Percentiles rank a stretch among this genome's conserved stretches.
phyloP scores from a whole-genome alignment of 2,329 filamentous ascomycete genomes.

The Dothidotthia symphoricarpi region DNA sequence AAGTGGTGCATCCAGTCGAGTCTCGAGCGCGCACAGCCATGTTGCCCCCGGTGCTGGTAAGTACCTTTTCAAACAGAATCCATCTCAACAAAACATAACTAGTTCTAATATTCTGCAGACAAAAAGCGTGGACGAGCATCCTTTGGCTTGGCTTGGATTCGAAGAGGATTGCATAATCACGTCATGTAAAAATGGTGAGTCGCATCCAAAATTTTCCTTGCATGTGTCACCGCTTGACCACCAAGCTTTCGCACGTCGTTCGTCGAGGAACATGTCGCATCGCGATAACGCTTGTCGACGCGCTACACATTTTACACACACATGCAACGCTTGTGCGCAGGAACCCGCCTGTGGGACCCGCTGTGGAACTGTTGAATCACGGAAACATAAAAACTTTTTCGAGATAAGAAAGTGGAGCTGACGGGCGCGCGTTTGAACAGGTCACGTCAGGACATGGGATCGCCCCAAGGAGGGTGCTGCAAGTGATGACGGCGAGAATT shows the following conservation, averaged over 20 bases:
- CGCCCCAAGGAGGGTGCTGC: constrained; percentile 55
- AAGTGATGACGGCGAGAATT: constrained; percentile 33
- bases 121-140: constrained; percentile 81
- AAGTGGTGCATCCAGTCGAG: constrained; percentile 76
- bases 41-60: constrained; percentile 84
- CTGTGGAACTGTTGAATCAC: constrained; percentile 18
- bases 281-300: constrained; percentile 26
- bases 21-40: constrained; percentile 80
- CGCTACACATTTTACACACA: constrained; percentile 5
- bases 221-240: neutral
- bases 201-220: constrained; percentile 13
- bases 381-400: neutral
- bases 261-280: neutral
- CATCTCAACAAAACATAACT: constrained; percentile 2
- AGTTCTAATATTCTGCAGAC: constrained; percentile 51
- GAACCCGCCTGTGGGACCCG: constrained; percentile 17
- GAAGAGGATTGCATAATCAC: constrained; percentile 91
- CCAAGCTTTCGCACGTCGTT: neutral
- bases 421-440: constrained; percentile 45
- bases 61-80: constrained; percentile 27
- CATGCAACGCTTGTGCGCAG: constrained; percentile 20
- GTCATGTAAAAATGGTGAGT: constrained; percentile 82
- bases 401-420: constrained; percentile 14
- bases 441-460: constrained; percentile 73
- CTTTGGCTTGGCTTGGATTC: constrained; percentile 87